Base-by-base conservation (phyloP, 1,139 yeast species). In the Groenewaldozyma sp. region DNA sequence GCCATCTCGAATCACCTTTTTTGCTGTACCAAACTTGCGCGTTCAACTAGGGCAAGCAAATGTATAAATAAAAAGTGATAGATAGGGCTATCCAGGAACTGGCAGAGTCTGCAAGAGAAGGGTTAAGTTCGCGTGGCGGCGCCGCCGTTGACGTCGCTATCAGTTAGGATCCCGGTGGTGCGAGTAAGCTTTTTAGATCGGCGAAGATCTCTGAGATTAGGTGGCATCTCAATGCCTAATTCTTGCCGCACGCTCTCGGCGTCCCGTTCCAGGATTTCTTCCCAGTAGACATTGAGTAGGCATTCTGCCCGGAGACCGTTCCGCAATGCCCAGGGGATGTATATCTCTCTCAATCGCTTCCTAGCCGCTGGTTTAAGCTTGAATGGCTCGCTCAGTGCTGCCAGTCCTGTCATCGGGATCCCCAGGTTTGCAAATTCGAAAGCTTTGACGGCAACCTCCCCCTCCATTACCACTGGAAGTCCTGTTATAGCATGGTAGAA, bases 401-500 rank as follows among this genome's bases (percentile, higher is more conserved):
- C 95, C 39, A 93, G 62, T 0, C 95, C 95, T 7, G 96, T 88
- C 93, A 93, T 88, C 16, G 97, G 97, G 36, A 93, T 75, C 2
- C 95, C 95, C 45, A 91, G 74, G 58, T 91, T 91, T 59, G 91
- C 82, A 56, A 78, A 94, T 61, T 91, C 99, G 51, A 93, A 77
- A 21, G 88, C 82, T 61, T 91, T 91, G 20, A 91, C 82, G 0
- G 95, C 86, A 38, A 91, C 82, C 57, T 91, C 99, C 14, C 98
- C 99, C 55, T 91, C 98, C 50, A 93, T 76, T 31, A 83, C 80
- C 33, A 88, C 83, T 0, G 97, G 97, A 39, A 86, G 69, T 6
- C 94, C 93, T 0, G 94, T 82, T 29, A 91, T 70, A 2, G 97
- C 86, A 59, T 91, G 99, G 56, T 87, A 91, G 54, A 91, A 91